phyloP scores from a whole-genome alignment of 176 grass and related monocot genomes.

The Pontederia crassipes region DNA sequence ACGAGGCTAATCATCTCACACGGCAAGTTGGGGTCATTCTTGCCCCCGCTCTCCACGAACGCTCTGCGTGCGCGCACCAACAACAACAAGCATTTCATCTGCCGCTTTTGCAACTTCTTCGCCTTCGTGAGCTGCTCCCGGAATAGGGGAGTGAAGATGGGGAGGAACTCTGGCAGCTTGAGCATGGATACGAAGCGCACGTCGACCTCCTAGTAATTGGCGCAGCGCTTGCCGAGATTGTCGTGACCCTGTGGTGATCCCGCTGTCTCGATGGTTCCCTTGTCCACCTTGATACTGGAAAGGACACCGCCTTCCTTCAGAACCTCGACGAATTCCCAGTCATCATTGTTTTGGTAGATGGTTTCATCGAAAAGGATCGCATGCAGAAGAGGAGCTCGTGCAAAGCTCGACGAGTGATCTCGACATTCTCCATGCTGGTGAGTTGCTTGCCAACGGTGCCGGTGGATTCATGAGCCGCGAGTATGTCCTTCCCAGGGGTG shows the following conservation, averaged over 20 bases:
- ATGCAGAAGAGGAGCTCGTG: no score
- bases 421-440: no score
- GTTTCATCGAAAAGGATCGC: no score
- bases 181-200: constrained; percentile 86
- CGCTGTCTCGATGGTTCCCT: no score
- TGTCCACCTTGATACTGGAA: no score
- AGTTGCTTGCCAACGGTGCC: constrained; percentile 95
- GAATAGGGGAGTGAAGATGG: constrained; percentile 71
- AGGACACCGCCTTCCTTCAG: no score
- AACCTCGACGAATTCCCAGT: no score
- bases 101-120: constrained; percentile 37
- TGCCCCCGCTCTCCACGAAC: constrained; percentile 42
- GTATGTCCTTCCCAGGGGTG: constrained; percentile 57
- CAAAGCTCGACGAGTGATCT: no score
- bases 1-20: constrained; percentile 71
- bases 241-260: constrained; percentile 50
- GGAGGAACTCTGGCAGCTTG: constrained; percentile 87
- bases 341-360: no score
- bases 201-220: no score
- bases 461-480: no score
- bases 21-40: background rate
- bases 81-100: constrained; percentile 62
- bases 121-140: constrained; percentile 45
- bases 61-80: constrained; percentile 51
- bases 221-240: no score